Conservation (phyloP, 2,329 filamentous ascomycete genomes). For the Scorias spongiosa region DNA sequence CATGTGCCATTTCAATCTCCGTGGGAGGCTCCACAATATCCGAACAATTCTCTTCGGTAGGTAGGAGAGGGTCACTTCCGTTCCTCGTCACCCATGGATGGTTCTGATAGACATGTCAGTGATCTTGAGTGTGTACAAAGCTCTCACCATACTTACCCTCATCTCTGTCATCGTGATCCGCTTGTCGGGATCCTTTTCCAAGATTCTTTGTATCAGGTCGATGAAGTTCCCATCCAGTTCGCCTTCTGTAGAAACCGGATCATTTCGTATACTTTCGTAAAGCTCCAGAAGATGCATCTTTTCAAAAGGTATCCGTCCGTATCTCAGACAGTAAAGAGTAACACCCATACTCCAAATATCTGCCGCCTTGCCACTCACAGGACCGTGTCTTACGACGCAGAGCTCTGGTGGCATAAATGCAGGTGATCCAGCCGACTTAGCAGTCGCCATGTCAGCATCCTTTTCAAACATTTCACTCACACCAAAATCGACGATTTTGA, state of each 20-base stretch:
- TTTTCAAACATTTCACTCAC: constrained; percentile 98
- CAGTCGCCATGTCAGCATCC: constrained; percentile 69
- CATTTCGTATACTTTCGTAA: constrained; percentile 71
- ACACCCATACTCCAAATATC: constrained; percentile 99
- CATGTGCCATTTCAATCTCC: constrained; percentile 75
- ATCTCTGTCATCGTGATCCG: constrained; percentile 72
- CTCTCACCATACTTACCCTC: constrained; percentile 42
- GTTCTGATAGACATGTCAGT: constrained; percentile 38
- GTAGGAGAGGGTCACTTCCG: constrained; percentile 62
- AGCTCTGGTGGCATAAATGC: constrained; percentile 90
- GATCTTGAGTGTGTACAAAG: constrained; percentile 1
- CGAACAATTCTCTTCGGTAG: constrained; percentile 72
- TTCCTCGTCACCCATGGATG: constrained; percentile 85
- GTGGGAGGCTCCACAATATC: constrained; percentile 71
- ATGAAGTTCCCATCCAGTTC: constrained; percentile 53
- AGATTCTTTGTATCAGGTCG: constrained; percentile 55
- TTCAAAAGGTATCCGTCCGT: constrained; percentile 78
- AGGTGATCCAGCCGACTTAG: constrained; percentile 85
- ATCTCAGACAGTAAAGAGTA: constrained; percentile 81
- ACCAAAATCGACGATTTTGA: constrained; percentile 97
- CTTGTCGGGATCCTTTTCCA: constrained; percentile 74
- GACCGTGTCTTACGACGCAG: constrained; percentile 71
- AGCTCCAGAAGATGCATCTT: constrained; percentile 65
- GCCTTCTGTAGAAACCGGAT: constrained; percentile 46
- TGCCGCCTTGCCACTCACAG: constrained; percentile 74